Percentiles rank a stretch among this genome's conserved stretches.
Evolutionary conservation across 1,139 yeast species (phyloP).

Genomic region (Hanseniaspora sp.): DNA sequence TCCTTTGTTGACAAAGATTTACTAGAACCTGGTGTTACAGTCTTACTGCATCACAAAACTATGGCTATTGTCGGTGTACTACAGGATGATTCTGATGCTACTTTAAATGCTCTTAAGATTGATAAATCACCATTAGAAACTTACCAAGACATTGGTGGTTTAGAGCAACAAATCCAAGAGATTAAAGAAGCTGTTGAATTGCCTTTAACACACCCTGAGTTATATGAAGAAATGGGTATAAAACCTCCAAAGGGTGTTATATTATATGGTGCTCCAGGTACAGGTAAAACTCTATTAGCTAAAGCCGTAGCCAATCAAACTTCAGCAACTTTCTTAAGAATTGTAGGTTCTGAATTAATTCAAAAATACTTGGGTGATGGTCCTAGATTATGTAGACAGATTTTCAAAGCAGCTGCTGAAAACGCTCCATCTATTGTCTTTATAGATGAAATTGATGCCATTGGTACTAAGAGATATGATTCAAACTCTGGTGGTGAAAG

Average conservation of each 20-base stretch:
- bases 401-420: slow-evolving; percentile 93
- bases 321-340: slow-evolving; percentile 87
- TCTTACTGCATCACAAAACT: slow-evolving; percentile 85
- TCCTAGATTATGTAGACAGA: slow-evolving; percentile 86
- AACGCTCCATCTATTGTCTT: slow-evolving; percentile 96
- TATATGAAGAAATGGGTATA: slow-evolving; percentile 98
- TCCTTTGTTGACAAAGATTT: slow-evolving; percentile 97
- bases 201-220: slow-evolving; percentile 94
- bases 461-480: slow-evolving; percentile 94
- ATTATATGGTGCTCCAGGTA: slow-evolving; percentile 97
- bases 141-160: slow-evolving; percentile 95
- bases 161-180: slow-evolving; percentile 92
- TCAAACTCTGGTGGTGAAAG: slow-evolving; percentile 95
- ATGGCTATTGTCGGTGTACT: slow-evolving; percentile 90
- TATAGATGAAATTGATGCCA: slow-evolving; percentile 97
- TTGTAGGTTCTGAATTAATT: slow-evolving; percentile 93
- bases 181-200: slow-evolving; percentile 96
- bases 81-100: slow-evolving; percentile 95
- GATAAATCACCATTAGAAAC: slow-evolving; percentile 96
- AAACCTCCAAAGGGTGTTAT: slow-evolving; percentile 99
- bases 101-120: slow-evolving; percentile 94
- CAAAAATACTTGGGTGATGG: slow-evolving; percentile 98
- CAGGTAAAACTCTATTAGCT: slow-evolving; percentile 93
- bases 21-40: slow-evolving; percentile 97
- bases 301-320: slow-evolving; percentile 98